Evolutionary conservation across 306 rosid genomes (phyloP).

Genomic region (Chamaecrista fasciculata): DNA sequence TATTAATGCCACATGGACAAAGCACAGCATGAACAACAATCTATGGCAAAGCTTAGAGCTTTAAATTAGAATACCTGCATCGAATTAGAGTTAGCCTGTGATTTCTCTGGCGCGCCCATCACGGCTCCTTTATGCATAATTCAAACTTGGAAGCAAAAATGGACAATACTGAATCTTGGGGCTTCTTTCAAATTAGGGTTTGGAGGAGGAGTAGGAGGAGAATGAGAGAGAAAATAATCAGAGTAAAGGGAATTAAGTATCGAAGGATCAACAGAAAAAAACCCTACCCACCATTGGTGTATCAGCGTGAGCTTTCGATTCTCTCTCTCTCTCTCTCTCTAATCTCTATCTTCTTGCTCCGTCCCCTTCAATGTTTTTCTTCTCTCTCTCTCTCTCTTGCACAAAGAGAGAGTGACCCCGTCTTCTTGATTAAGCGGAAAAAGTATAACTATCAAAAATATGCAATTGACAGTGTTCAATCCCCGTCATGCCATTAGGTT

Average conservation of each 20-base stretch:
- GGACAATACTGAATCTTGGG: slow-evolving; percentile 31
- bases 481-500: slow-evolving; percentile 30
- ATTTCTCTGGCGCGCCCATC: slow-evolving; percentile 92
- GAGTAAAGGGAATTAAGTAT: slow-evolving; percentile 39
- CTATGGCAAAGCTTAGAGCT: slow-evolving; percentile 38
- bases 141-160: slow-evolving; percentile 31
- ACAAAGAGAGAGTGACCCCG: slow-evolving; percentile 40
- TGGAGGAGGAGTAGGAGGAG: slow-evolving; percentile 38
- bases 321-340: slow-evolving; percentile 28
- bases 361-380: slow-evolving; percentile 31
- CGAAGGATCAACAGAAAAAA: slow-evolving; percentile 56
- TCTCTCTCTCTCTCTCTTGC: slow-evolving; percentile 30
- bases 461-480: slow-evolving; percentile 12
- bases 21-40: slow-evolving; percentile 20
- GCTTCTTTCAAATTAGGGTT: slow-evolving; percentile 63
- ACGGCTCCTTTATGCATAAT: slow-evolving; percentile 33
- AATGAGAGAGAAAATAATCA: slow-evolving; percentile 29
- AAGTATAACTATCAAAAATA: slow-evolving; percentile 33
- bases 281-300: slow-evolving; percentile 84
- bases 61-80: slow-evolving; percentile 67
- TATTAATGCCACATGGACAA: slow-evolving; percentile 23
- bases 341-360: slow-evolving; percentile 8
- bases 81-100: slow-evolving; percentile 71
- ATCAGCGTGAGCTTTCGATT: slow-evolving; percentile 41
- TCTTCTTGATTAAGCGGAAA: slow-evolving; percentile 47